These are phyloP conservation scores for Microcos paniculata DNA, from an alignment of 345 rosid species.

Conservation along the genomic window DNA sequence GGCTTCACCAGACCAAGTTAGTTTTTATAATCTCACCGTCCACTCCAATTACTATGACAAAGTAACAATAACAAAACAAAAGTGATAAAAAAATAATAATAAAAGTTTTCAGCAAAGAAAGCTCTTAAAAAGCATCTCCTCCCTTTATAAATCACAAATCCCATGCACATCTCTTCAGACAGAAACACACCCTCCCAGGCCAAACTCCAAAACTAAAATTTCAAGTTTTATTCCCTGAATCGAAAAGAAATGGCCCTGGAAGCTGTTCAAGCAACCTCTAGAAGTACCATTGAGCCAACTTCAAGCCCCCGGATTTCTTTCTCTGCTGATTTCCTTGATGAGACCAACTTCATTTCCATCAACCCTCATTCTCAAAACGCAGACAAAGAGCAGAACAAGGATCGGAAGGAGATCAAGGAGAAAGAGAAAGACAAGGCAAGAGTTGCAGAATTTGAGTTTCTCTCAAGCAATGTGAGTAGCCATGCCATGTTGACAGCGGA, in stretches of 20 bases:
- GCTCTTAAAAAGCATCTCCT: not conserved
- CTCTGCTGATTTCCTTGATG: slow-evolving; percentile 74
- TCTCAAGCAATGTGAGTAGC: slow-evolving; percentile 46
- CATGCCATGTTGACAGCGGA: slow-evolving; percentile 75
- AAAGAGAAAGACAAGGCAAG: slow-evolving; percentile 36
- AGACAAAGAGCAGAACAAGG: slow-evolving; percentile 14
- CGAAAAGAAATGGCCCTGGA: slow-evolving; percentile 51
- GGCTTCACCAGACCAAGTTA: slow-evolving; percentile 28
- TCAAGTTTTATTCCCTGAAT: not conserved
- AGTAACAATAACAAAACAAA: not conserved
- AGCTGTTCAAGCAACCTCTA: slow-evolving; percentile 35
- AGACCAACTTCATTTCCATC: slow-evolving; percentile 65
- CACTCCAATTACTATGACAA: slow-evolving; percentile 23
- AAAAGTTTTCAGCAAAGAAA: slow-evolving; percentile 1
- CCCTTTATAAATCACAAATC: slow-evolving; percentile 31
- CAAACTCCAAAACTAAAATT: not conserved
- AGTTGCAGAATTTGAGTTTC: slow-evolving; percentile 77
- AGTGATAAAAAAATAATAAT: not conserved
- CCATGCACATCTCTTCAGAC: slow-evolving; percentile 20
- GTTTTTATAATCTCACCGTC: slow-evolving; percentile 42
- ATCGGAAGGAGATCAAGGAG: slow-evolving; percentile 19
- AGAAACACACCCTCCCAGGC: not conserved
- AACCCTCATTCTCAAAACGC: slow-evolving; percentile 39
- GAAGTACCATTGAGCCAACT: slow-evolving; percentile 40
- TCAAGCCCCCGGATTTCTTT: slow-evolving; percentile 80